These are phyloP conservation scores for Blastobotrys aristatus DNA, from an alignment of 1,139 yeast species.

Conservation along the genomic window DNA sequence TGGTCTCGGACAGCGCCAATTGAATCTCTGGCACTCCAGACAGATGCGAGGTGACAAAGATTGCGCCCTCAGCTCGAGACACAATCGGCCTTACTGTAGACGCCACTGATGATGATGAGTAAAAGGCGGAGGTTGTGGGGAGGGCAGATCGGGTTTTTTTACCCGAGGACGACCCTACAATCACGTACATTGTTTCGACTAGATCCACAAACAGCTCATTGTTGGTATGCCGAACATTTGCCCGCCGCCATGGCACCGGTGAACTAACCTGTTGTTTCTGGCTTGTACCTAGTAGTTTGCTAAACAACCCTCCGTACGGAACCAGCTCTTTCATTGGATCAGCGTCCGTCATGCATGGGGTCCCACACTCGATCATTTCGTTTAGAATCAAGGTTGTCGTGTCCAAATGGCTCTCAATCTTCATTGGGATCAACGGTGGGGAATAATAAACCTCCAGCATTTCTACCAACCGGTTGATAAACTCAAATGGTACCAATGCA, in stretches of 20 bases:
- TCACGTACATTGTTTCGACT: conserved; percentile 52
- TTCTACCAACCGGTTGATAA: conserved; percentile 48
- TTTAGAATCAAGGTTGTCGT: conserved; percentile 55
- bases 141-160: background rate
- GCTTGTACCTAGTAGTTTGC: conserved; percentile 26
- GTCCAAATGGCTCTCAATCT: conserved; percentile 62
- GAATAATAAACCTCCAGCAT: conserved; percentile 58
- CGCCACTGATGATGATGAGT: conserved; percentile 22
- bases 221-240: conserved; percentile 58
- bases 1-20: conserved; percentile 45
- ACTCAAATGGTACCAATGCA: conserved; percentile 51
- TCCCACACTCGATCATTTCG: conserved; percentile 67
- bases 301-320: conserved; percentile 44
- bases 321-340: conserved; percentile 67
- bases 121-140: conserved; percentile 30
- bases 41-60: conserved; percentile 60
- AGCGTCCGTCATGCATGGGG: conserved; percentile 66
- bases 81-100: conserved; percentile 40
- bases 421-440: conserved; percentile 49
- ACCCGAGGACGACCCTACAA: conserved; percentile 31
- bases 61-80: conserved; percentile 60
- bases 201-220: conserved; percentile 83
- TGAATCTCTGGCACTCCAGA: conserved; percentile 73
- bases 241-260: conserved; percentile 62
- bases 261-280: conserved; percentile 4